Base-by-base conservation (phyloP, 2,329 filamentous ascomycete genomes). In the Trichoderma citrinoviride region DNA sequence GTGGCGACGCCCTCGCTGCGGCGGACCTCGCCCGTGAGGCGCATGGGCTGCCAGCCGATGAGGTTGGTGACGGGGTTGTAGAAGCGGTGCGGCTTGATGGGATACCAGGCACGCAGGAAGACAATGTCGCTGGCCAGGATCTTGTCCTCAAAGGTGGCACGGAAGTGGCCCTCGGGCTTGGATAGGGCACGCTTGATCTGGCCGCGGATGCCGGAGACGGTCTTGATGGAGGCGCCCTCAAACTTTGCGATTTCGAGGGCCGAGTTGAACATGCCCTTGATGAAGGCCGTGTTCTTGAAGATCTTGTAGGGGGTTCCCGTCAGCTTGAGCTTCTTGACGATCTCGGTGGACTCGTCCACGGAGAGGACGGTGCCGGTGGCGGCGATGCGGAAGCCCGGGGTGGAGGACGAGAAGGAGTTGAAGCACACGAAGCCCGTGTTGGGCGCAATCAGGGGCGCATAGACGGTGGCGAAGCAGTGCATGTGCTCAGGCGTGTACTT, bases 401-500 rank as follows among this genome's bases (percentile, higher is more conserved):
- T 94, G 73, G 90, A 87, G 67, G 91, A 88, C 0, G 90, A 92
- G 73, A 99, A 90, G 7, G 90, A 92, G 77, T 98, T 92, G 69
- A 98, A 92, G 77, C 91, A 95, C 70, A 91, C 93, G 78, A 99
- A 98, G 66, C 94, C 93, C 2, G 94, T 97, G 77, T 97, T 97
- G 14, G 96, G 95, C 0, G 95, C 93, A 66, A 97, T 92, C 7
- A 99, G 86, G 0, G 96, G 95, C 0, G 93, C 95, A 73, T 96
- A 98, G 78, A 98, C 93, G 57, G 93, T 97, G 46, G 87, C 95
- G 75, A 96, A 96, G 80, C 96, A 99, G 80, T 98, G 95, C 93
- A 97, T 98, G 75, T 99, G 95, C 81, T 99, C 96, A 0, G 95
- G 96, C 0, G 94, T 97, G 78, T 99, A 99, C 78, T 99, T 99